phyloP scores from a whole-genome alignment of 352 stramenopile genomes.

The Phytophthora capsici region DNA sequence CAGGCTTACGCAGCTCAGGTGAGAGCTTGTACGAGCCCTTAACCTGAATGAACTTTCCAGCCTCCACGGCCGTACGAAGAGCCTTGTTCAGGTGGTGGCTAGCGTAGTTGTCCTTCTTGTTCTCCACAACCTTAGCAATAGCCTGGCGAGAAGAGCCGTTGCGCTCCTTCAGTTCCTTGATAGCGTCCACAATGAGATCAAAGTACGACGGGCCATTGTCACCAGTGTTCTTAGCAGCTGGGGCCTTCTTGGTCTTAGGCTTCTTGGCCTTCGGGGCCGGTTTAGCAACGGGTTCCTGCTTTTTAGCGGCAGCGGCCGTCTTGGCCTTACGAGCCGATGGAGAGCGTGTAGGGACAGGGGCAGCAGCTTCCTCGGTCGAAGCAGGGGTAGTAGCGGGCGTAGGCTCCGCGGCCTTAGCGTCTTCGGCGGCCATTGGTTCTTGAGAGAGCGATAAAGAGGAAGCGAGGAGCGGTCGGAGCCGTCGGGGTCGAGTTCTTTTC shows the following conservation, averaged over 20 bases:
- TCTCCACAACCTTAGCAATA: constrained; percentile 91
- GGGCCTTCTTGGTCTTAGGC: constrained; percentile 46
- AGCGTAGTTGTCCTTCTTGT: constrained; percentile 84
- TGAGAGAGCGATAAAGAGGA: neutral
- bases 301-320: constrained; percentile 51
- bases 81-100: constrained; percentile 90
- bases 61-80: constrained; percentile 88
- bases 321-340: constrained; percentile 72
- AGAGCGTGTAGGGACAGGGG: constrained; percentile 45
- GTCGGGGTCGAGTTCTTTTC: constrained; percentile 57
- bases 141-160: constrained; percentile 91
- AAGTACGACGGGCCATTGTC: constrained; percentile 82
- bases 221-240: constrained; percentile 40
- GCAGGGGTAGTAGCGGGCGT: constrained; percentile 34
- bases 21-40: constrained; percentile 89
- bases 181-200: constrained; percentile 91
- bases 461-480: constrained; percentile 25
- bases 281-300: constrained; percentile 35
- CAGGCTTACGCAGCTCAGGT: constrained; percentile 68
- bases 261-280: constrained; percentile 71
- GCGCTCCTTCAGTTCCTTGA: constrained; percentile 92
- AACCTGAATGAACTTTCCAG: constrained; percentile 87
- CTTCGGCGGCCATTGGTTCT: constrained; percentile 47
- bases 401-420: constrained; percentile 60
- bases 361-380: constrained; percentile 18